phyloP scores from a whole-genome alignment of 495 filamentous ascomycete species.

The Penicillium steckii region DNA sequence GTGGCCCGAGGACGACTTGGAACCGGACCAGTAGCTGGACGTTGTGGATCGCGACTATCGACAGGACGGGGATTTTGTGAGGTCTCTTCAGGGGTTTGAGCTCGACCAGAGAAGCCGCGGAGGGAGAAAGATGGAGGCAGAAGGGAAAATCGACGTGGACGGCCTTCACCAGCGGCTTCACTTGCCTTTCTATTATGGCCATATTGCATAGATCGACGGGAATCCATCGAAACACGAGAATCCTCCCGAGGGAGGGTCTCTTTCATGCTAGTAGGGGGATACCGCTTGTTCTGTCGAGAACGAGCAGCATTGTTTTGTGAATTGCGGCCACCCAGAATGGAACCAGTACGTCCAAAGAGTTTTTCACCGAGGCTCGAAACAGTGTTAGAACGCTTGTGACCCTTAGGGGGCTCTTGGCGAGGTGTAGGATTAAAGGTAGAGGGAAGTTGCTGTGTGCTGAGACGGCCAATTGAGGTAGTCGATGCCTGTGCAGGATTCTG shows the following conservation, averaged over 20 bases:
- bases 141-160: slow-evolving; percentile 73
- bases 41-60: slow-evolving; percentile 26
- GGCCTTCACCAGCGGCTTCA: slow-evolving; percentile 74
- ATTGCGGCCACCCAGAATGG: slow-evolving; percentile 64
- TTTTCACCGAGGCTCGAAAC: slow-evolving; percentile 77
- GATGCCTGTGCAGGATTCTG: slow-evolving; percentile 42
- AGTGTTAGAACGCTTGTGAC: slow-evolving; percentile 91
- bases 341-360: slow-evolving; percentile 76
- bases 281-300: slow-evolving; percentile 47
- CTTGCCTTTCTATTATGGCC: slow-evolving; percentile 76
- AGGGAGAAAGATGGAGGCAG: slow-evolving; percentile 74
- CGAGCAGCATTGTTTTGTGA: slow-evolving; percentile 38
- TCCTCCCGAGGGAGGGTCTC: slow-evolving; percentile 53
- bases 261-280: slow-evolving; percentile 79
- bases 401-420: slow-evolving; percentile 53
- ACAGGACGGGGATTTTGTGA: slow-evolving; percentile 27
- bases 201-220: slow-evolving; percentile 73
- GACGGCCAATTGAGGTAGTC: slow-evolving; percentile 51
- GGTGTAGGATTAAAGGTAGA: slow-evolving; percentile 44
- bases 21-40: slow-evolving; percentile 35
- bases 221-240: slow-evolving; percentile 76
- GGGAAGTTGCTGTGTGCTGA: slow-evolving; percentile 54
- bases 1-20: slow-evolving; percentile 29
- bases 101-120: slow-evolving; percentile 46
- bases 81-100: slow-evolving; percentile 40